A percentile compares a stretch with the other conserved stretches of the same genome.
Conservation (phyloP, 2,329 filamentous ascomycete species). For the Bipolaris cookei region DNA sequence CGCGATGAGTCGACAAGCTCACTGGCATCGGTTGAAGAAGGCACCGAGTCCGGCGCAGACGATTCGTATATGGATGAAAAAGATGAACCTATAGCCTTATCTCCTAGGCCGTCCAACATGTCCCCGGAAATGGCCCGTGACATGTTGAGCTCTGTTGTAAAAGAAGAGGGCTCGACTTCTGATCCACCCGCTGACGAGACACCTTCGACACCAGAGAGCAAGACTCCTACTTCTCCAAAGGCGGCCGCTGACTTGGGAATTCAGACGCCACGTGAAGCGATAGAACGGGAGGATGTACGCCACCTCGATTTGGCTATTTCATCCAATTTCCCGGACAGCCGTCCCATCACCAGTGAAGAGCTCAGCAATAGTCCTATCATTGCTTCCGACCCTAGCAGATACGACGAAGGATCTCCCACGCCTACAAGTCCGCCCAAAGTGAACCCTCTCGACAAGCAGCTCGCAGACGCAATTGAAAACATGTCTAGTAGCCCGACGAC, state of each 20-base stretch:
- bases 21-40: constrained; percentile 71
- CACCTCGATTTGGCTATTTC: constrained; percentile 67
- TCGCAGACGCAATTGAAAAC: constrained; percentile 45
- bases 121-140: constrained; percentile 68
- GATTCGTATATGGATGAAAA: constrained; percentile 42
- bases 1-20: constrained; percentile 80
- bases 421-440: constrained; percentile 39
- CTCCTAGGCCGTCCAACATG: constrained; percentile 51
- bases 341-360: constrained; percentile 28
- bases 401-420: constrained; percentile 39
- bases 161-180: constrained; percentile 61
- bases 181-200: constrained; percentile 19
- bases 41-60: constrained; percentile 55
- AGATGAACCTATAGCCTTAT: constrained; percentile 35
- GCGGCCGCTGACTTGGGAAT: constrained; percentile 28
- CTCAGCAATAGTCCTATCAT: constrained; percentile 37
- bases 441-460: constrained; percentile 44
- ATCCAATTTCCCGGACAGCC: constrained; percentile 44
- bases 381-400: constrained; percentile 23
- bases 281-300: constrained; percentile 62
- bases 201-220: constrained; percentile 9
- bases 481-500: constrained; percentile 41
- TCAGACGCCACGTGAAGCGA: constrained; percentile 41
- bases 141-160: constrained; percentile 68
- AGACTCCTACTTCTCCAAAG: constrained; percentile 18